Percentiles rank a stretch among this genome's conserved stretches.
These are phyloP conservation scores for Poterioochromonas sp. DNA, from an alignment of 352 stramenopile species.

Conservation along the genomic window DNA sequence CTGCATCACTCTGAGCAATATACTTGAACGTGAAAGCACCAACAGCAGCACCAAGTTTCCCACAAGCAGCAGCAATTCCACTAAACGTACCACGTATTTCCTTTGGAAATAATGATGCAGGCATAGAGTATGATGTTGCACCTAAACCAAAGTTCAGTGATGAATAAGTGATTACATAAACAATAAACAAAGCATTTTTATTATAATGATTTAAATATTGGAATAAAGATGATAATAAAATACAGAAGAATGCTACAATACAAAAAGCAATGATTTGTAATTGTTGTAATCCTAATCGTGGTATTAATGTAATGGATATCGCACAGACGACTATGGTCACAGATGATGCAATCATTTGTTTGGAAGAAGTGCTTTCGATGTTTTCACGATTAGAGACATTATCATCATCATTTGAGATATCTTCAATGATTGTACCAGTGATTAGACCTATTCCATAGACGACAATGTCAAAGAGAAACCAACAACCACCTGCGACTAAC, in stretches of 20 bases:
- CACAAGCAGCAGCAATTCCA: slow-evolving; percentile 58
- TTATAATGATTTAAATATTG: neutral
- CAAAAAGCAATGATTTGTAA: slow-evolving; percentile 66
- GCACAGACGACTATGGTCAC: slow-evolving; percentile 57
- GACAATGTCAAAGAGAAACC: slow-evolving; percentile 10
- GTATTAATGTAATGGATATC: slow-evolving; percentile 59
- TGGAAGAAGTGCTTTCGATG: neutral
- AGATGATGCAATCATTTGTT: slow-evolving; percentile 45
- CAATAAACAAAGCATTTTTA: neutral
- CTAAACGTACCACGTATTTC: slow-evolving; percentile 59
- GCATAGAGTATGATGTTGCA: slow-evolving; percentile 59
- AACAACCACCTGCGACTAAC: neutral
- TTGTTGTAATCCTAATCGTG: slow-evolving; percentile 53
- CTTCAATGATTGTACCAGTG: neutral
- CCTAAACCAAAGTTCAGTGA: slow-evolving; percentile 61
- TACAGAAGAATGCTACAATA: slow-evolving; percentile 54
- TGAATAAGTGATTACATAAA: slow-evolving; percentile 52
- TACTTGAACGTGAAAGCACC: slow-evolving; percentile 44
- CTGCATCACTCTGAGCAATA: neutral
- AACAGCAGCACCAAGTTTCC: slow-evolving; percentile 60
- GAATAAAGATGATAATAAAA: slow-evolving; percentile 34
- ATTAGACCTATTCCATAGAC: slow-evolving; percentile 5
- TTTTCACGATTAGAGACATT: neutral
- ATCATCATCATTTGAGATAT: neutral
- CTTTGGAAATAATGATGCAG: slow-evolving; percentile 63